Conservation (phyloP, 78 protist genomes). For the Paratrimastix pyriformis region DNA sequence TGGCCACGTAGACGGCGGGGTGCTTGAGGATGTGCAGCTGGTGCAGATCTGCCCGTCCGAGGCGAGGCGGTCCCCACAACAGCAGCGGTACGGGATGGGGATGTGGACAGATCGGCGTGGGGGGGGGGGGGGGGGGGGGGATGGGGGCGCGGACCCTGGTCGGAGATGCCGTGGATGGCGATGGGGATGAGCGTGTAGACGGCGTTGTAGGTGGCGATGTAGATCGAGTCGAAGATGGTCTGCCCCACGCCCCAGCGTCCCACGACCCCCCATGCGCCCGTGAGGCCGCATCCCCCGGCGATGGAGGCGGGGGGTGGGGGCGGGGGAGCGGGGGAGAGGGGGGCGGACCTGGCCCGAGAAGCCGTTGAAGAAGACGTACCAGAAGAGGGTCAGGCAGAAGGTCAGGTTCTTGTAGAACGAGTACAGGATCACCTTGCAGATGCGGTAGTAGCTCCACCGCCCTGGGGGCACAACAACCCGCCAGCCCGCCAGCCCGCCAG, state of each 20-base stretch:
- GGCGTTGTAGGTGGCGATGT: not conserved
- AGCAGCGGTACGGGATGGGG: no score
- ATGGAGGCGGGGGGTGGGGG: no score
- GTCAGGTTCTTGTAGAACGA: constrained; percentile 61
- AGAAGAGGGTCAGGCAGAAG: constrained; percentile 5
- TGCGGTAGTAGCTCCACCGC: constrained; percentile 42
- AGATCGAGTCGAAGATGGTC: not conserved
- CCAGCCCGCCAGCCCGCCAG: no score
- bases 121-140: no score
- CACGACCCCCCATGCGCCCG: no score
- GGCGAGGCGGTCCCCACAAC: no score
- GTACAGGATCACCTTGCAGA: constrained; percentile 24
- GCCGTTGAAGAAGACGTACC: not conserved
- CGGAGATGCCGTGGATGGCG: not conserved
- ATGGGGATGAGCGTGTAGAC: constrained; percentile 6
- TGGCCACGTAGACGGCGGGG: not conserved
- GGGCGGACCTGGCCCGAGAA: no score
- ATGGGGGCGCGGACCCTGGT: not conserved
- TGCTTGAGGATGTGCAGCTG: not conserved
- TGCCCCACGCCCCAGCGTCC: no score
- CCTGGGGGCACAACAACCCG: no score
- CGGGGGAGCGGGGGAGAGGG: no score
- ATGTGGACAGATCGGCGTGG: no score
- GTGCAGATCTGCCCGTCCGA: not conserved
- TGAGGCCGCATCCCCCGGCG: no score